A percentile compares a stretch with the other conserved stretches of the same genome.
phyloP scores from a whole-genome alignment of 2,329 filamentous ascomycete species.

The Magnaporthiopsis rhizophila region DNA sequence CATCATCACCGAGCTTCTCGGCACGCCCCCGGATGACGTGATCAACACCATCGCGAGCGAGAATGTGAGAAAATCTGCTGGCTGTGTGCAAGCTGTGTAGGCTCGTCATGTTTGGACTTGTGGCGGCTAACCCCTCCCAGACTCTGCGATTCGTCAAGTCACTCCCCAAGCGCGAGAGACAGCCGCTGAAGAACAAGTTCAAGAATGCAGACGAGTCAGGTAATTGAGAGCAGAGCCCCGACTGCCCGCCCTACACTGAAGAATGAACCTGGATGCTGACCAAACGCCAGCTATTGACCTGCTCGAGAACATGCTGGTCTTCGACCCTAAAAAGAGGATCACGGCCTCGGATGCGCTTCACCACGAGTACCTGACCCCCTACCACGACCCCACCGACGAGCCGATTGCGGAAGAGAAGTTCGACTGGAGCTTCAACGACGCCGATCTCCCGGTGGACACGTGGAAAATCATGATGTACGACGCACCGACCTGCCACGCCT shows the following conservation, averaged over 20 bases:
- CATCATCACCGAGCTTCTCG: slow-evolving; percentile 95
- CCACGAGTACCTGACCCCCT: slow-evolving; percentile 90
- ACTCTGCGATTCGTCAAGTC: slow-evolving; percentile 97
- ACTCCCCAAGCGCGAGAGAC: slow-evolving; percentile 85
- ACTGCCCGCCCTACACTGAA: no score
- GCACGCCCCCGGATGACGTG: slow-evolving; percentile 94
- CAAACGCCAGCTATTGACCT: slow-evolving; percentile 68
- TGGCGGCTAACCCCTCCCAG: slow-evolving; percentile 33
- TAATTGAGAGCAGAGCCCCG: slow-evolving; percentile 32
- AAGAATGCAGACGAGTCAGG: slow-evolving; percentile 84
- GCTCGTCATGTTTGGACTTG: neutral
- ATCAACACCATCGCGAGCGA: slow-evolving; percentile 98
- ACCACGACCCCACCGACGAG: slow-evolving; percentile 96
- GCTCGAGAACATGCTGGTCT: slow-evolving; percentile 94
- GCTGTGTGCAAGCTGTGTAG: no score
- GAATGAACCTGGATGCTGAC: slow-evolving; percentile 9
- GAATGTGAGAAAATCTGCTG: slow-evolving; percentile 55
- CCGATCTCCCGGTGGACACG: slow-evolving; percentile 93
- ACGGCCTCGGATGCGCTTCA: slow-evolving; percentile 78
- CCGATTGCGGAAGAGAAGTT: slow-evolving; percentile 95
- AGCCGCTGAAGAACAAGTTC: slow-evolving; percentile 82
- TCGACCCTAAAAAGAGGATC: slow-evolving; percentile 94
- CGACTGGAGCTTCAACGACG: slow-evolving; percentile 99
- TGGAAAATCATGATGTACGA: slow-evolving; percentile 98
- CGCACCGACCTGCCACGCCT: slow-evolving; percentile 28